Evolutionary conservation across 768 basidiomycete genomes (phyloP), one percentile per base, ranked within the genome.

Genomic region (Amanita subjunquillea): DNA sequence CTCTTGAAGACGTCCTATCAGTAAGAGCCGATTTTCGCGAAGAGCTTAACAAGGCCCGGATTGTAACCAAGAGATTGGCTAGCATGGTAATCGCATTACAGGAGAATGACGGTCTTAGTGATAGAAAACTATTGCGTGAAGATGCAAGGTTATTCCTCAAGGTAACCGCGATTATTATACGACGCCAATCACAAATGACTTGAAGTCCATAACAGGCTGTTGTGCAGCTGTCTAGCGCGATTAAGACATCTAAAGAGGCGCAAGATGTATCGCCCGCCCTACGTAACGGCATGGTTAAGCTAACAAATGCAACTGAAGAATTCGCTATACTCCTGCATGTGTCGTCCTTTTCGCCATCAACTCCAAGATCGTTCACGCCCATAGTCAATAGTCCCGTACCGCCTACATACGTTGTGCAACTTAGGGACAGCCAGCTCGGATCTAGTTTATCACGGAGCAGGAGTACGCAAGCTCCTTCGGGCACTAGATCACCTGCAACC

Each of bases 271-370:
- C 72, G n/a, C 57, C 79, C 3, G 66, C 73, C 32, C 71, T 94
- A 40, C 79, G 87, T 54, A 76, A 72, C 50, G 81, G 83, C 60
- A 82, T 91, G 71, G 78, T 84, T 38, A 78, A 79, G 56, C 74
- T 96, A 53, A 88, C 85, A 20, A 86, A 88, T 59, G 78, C 84
- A 10, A 91, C 91, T 9, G 84, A 94, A 65, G 90, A 90, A 64
- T 87, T 92, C 59, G 83, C 88, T 46, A 88, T 91, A 57, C 72
- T 95, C 45, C 71, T 94, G 15, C 88, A 91, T 60, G 85, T 91
- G 44, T 91, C 91, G 6, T 89, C 87, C 0, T 82, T 88, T 58
- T 79, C 89, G 40, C 78, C 83, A 8, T 67, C 77, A 13, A 75
- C 77, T 7, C 54, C 69, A 38, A 72, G 80, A 37, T 72, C 84